Evolutionary conservation across 2,329 filamentous ascomycete species (phyloP).

Genomic region (Acrocalymma vagum): DNA sequence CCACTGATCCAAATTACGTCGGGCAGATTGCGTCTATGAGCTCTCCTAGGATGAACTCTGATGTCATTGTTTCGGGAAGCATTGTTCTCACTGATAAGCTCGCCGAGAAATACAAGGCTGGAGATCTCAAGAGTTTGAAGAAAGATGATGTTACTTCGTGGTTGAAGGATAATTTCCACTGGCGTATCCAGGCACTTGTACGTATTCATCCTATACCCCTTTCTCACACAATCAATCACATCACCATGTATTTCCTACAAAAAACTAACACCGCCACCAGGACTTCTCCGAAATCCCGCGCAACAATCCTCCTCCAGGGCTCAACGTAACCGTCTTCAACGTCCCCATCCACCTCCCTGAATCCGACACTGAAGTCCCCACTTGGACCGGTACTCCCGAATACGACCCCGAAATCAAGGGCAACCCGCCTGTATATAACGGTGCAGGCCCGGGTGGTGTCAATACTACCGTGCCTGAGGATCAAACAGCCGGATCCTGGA

Average conservation of each 20-base stretch:
- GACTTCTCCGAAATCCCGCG: constrained; percentile 40
- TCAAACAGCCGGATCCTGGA: constrained; percentile 17
- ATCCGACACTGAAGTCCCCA: constrained; percentile 33
- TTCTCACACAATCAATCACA: no score
- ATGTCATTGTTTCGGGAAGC: constrained; percentile 50
- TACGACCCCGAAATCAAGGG: constrained; percentile 36
- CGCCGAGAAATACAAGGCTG: constrained; percentile 28
- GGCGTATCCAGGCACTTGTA: constrained; percentile 40
- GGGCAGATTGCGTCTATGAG: constrained; percentile 51
- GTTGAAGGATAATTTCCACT: constrained; percentile 38
- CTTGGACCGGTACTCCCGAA: constrained; percentile 28
- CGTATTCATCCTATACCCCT: no score
- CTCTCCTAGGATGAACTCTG: constrained; percentile 44
- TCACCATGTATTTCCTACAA: neutral
- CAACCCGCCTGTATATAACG: constrained; percentile 31
- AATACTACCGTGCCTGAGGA: constrained; percentile 19
- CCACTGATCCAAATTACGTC: constrained; percentile 50
- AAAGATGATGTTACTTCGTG: constrained; percentile 31
- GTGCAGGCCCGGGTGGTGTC: constrained; percentile 22
- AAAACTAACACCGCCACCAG: constrained; percentile 1
- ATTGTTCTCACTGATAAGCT: constrained; percentile 50
- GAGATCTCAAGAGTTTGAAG: constrained; percentile 33
- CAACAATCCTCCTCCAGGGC: constrained; percentile 31
- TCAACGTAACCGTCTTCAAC: constrained; percentile 38
- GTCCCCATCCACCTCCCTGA: constrained; percentile 33